A percentile compares a stretch with the other conserved stretches of the same genome.
phyloP scores from a whole-genome alignment of 2,329 filamentous ascomycete species.

The Myriosclerotinia scirpicola region DNA sequence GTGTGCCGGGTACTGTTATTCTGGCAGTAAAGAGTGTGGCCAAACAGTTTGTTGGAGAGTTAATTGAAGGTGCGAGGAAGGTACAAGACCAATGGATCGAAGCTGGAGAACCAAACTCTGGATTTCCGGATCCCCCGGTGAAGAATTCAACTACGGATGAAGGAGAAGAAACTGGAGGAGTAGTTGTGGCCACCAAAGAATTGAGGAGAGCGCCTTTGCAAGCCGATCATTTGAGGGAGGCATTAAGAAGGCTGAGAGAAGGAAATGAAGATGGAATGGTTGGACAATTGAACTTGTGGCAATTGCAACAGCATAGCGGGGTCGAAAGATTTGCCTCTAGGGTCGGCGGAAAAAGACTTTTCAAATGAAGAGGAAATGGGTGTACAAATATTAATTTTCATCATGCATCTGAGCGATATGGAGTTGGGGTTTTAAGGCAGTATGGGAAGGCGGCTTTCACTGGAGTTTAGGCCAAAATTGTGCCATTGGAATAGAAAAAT shows the following conservation, averaged over 20 bases:
- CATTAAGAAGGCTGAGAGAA: constrained; percentile 65
- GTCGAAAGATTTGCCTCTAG: constrained; percentile 54
- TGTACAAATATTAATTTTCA: background rate
- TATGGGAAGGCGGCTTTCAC: background rate
- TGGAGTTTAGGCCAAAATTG: constrained; percentile 35
- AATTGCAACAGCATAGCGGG: constrained; percentile 59
- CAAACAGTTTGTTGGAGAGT: constrained; percentile 74
- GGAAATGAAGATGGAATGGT: constrained; percentile 60
- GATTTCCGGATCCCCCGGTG: constrained; percentile 48
- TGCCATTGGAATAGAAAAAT: too few species aligned
- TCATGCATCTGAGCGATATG: constrained; percentile 15
- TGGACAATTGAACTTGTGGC: constrained; percentile 60
- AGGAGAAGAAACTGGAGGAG: constrained; percentile 30
- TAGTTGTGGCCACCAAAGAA: constrained; percentile 41
- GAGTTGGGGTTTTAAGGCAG: background rate
- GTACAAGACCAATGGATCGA: constrained; percentile 72
- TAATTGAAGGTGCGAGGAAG: constrained; percentile 69
- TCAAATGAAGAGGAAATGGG: constrained; percentile 33
- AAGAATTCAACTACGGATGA: constrained; percentile 11
- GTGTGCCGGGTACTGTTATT: constrained; percentile 70
- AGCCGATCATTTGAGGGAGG: constrained; percentile 74
- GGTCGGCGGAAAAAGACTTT: constrained; percentile 37
- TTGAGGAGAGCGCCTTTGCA: constrained; percentile 58
- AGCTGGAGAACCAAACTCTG: constrained; percentile 58
- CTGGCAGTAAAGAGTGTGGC: constrained; percentile 74